phyloP scores from a whole-genome alignment of 2,329 filamentous ascomycete species.

The Ophiostoma novo-ulmi region DNA sequence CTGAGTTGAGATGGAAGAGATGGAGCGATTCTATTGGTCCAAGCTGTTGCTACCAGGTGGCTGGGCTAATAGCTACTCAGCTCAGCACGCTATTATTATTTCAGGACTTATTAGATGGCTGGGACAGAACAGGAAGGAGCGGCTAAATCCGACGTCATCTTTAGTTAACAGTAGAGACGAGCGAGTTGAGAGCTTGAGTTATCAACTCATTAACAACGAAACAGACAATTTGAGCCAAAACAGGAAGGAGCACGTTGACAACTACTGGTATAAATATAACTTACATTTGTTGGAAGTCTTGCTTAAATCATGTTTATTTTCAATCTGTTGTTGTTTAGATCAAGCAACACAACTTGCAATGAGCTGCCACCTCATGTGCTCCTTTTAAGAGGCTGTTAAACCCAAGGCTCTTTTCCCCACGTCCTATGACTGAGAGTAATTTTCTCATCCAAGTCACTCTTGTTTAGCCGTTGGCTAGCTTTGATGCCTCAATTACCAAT shows the following conservation, averaged over 20 bases:
- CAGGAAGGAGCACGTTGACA: background rate
- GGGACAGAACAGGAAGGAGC: background rate
- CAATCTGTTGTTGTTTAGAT: too few species aligned
- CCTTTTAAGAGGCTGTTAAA: too few species aligned
- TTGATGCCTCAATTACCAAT: too few species aligned
- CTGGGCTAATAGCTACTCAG: background rate
- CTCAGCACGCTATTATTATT: background rate
- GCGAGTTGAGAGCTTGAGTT: background rate
- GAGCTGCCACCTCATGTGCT: too few species aligned
- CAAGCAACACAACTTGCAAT: too few species aligned
- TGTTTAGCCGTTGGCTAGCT: too few species aligned
- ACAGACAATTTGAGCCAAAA: background rate
- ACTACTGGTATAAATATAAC: background rate
- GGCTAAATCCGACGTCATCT: background rate
- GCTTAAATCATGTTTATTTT: too few species aligned
- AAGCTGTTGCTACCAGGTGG: background rate
- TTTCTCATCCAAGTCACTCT: too few species aligned
- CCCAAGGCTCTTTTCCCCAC: too few species aligned
- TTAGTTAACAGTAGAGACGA: background rate
- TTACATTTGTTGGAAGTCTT: too few species aligned
- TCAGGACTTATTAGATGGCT: background rate
- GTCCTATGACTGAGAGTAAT: too few species aligned
- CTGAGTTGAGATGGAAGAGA: slow-evolving; percentile 2
- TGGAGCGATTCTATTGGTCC: background rate
- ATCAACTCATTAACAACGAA: background rate